Evolutionary conservation across 371 early-diverging fungal genomes (phyloP).

Genomic region (Phascolomyces articulosus): DNA sequence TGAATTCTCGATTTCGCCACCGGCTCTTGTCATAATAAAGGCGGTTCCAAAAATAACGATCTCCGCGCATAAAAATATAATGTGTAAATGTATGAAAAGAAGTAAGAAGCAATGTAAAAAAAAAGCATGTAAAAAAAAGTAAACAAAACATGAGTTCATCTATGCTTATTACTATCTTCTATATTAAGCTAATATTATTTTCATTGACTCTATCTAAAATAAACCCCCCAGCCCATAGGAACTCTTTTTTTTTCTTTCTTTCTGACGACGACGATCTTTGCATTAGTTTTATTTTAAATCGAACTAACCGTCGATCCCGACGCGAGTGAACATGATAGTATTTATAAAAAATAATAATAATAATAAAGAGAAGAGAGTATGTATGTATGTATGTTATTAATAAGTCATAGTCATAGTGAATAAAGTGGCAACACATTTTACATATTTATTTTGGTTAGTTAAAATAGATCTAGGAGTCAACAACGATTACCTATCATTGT

Average conservation of each 20-base stretch:
- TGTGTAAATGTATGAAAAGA: too few species aligned
- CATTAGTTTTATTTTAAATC: slow-evolving; percentile 3
- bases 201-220: too few species aligned
- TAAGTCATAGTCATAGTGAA: too few species aligned
- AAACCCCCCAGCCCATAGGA: background rate
- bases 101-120: background rate
- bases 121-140: too few species aligned
- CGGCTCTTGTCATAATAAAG: slow-evolving; percentile 9
- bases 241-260: too few species aligned
- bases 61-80: slow-evolving; percentile 11
- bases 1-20: slow-evolving; percentile 16
- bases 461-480: background rate
- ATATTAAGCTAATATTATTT: too few species aligned
- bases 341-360: background rate
- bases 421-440: background rate
- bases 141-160: too few species aligned
- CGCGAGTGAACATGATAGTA: background rate
- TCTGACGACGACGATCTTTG: slow-evolving; percentile 7
- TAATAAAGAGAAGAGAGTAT: too few species aligned
- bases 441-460: background rate
- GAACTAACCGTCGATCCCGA: slow-evolving; percentile 1
- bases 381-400: too few species aligned
- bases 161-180: too few species aligned
- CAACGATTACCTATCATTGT: too few species aligned
- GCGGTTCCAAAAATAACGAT: slow-evolving; percentile 13